Evolutionary conservation across 2,329 filamentous ascomycete genomes (phyloP).

Genomic region (Alternaria hordeiaustralica): DNA sequence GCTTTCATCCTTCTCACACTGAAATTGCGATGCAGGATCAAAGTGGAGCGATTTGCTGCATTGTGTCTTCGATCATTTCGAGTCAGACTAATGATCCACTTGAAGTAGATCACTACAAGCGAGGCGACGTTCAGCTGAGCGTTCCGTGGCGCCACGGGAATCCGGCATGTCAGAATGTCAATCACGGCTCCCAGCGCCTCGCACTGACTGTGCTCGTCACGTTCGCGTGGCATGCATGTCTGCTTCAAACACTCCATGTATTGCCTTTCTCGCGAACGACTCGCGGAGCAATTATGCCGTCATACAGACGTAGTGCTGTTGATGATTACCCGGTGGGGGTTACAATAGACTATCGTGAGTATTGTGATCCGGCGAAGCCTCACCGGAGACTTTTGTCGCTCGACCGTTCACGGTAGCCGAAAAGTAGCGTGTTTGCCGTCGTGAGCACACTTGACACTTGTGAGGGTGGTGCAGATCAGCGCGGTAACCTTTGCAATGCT

Average conservation of each 20-base stretch:
- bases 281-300: not conserved
- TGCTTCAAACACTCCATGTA: not conserved
- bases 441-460: not conserved
- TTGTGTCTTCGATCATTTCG: not conserved
- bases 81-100: not conserved
- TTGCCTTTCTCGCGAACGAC: not conserved
- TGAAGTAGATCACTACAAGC: not conserved
- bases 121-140: not conserved
- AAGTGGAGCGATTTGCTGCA: not conserved
- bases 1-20: not conserved
- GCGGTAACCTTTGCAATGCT: not conserved
- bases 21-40: not conserved
- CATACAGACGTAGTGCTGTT: not conserved
- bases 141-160: not conserved
- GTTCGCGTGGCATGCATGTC: not conserved
- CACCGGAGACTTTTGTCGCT: not conserved
- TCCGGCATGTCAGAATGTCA: not conserved
- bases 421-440: not conserved
- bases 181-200: not conserved
- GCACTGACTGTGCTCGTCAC: not conserved
- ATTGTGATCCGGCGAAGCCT: not conserved
- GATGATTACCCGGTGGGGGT: not conserved
- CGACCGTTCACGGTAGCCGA: not conserved
- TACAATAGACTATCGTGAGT: not conserved
- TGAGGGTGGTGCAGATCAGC: not conserved